Conservation (phyloP, 495 filamentous ascomycete species). For the Clohesyomyces aquaticus region DNA sequence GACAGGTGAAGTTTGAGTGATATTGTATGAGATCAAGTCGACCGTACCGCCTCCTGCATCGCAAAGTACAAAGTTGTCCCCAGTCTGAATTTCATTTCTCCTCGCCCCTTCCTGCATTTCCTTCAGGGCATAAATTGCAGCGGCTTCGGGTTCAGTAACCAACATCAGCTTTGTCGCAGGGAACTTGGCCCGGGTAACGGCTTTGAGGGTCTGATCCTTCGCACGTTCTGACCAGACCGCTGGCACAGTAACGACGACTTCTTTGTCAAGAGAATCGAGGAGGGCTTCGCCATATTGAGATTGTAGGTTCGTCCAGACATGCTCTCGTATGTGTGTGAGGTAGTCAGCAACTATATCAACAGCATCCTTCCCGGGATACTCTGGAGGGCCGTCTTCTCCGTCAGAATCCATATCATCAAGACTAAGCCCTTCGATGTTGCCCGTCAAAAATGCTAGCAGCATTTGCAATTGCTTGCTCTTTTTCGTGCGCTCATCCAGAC, state of each 20-base stretch:
- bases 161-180: not conserved
- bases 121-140: constrained; percentile 10
- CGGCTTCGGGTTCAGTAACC: constrained; percentile 3
- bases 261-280: not conserved
- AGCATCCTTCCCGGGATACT: constrained; percentile 15
- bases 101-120: not conserved
- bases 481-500: not conserved
- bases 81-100: not conserved
- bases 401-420: constrained; percentile 7
- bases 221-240: constrained; percentile 28
- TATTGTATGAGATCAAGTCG: constrained; percentile 27
- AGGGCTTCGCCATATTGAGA: not conserved
- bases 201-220: constrained; percentile 22
- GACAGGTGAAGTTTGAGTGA: not conserved
- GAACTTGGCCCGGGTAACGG: constrained; percentile 9
- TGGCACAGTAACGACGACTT: constrained; percentile 28
- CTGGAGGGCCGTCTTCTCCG: constrained; percentile 8
- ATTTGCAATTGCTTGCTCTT: constrained; percentile 9
- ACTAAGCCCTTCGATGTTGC: constrained; percentile 5
- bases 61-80: not conserved
- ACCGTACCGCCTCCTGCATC: constrained; percentile 27
- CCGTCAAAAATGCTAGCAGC: constrained; percentile 3
- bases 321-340: constrained; percentile 2
- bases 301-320: not conserved
- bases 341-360: constrained; percentile 15